Evolutionary conservation across 2,329 filamentous ascomycete genomes (phyloP).

Genomic region (Ascocoryne sarcoides): DNA sequence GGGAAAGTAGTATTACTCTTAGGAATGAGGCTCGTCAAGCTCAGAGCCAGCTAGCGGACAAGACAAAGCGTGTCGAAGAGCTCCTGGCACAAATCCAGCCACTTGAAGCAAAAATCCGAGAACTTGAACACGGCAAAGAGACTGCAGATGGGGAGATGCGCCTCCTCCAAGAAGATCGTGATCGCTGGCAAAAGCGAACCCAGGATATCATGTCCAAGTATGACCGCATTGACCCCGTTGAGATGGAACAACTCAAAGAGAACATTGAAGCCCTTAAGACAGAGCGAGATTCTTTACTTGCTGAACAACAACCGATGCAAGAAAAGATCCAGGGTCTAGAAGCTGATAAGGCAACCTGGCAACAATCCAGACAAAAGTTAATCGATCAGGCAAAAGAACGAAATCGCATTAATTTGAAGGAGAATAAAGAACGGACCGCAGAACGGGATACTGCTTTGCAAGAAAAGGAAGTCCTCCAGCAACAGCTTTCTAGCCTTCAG

Average conservation of each 20-base stretch:
- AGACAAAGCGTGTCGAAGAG: constrained; percentile 64
- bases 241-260: constrained; percentile 82
- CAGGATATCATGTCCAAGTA: constrained; percentile 96
- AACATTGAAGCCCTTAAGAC: constrained; percentile 57
- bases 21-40: constrained; percentile 78
- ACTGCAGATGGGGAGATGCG: constrained; percentile 62
- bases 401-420: constrained; percentile 43
- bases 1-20: constrained; percentile 86
- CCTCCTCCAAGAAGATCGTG: constrained; percentile 81
- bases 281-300: constrained; percentile 46
- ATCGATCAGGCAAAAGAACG: constrained; percentile 56
- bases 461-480: constrained; percentile 31
- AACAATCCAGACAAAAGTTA: constrained; percentile 42
- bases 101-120: constrained; percentile 68
- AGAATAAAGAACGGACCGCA: constrained; percentile 43
- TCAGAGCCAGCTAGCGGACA: constrained; percentile 66
- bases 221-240: constrained; percentile 86
- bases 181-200: constrained; percentile 91
- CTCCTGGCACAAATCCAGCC: constrained; percentile 71
- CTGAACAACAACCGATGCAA: constrained; percentile 38
- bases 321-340: constrained; percentile 45
- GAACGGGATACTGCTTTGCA: constrained; percentile 35
- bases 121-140: constrained; percentile 77
- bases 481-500: constrained; percentile 33
- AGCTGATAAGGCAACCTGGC: constrained; percentile 46